These are phyloP conservation scores for Arabidopsis suecica DNA, from an alignment of 345 rosid genomes.

Conservation along the genomic window DNA sequence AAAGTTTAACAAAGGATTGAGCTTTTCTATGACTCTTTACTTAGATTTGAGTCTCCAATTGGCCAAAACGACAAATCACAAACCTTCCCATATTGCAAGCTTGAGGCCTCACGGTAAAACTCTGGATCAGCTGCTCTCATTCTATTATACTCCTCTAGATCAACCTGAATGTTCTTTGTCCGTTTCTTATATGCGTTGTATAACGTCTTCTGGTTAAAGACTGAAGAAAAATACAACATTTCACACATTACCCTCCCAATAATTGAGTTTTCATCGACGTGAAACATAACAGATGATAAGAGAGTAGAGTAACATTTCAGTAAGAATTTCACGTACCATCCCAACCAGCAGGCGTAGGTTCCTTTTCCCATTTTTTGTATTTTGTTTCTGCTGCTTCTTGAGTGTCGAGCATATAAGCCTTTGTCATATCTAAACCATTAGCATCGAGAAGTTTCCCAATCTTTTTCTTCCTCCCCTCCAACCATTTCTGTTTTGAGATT, in stretches of 20 bases:
- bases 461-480: conserved; percentile 84
- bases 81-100: conserved; percentile 95
- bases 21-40: conserved; percentile 6
- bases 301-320: not conserved
- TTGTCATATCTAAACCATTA: conserved; percentile 84
- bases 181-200: conserved; percentile 91
- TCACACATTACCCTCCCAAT: conserved; percentile 17
- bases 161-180: conserved; percentile 73
- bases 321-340: conserved; percentile 64
- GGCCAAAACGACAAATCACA: conserved; percentile 15
- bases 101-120: conserved; percentile 94
- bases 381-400: conserved; percentile 89
- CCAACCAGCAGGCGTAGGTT: conserved; percentile 95
- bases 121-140: conserved; percentile 99
- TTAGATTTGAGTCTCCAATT: not conserved
- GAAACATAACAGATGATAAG: conserved; percentile 1
- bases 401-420: conserved; percentile 88
- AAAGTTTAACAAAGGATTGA: conserved; percentile 18
- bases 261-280: not conserved
- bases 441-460: conserved; percentile 91
- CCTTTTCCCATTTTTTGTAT: conserved; percentile 97
- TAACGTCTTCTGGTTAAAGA: conserved; percentile 86
- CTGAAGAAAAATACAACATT: conserved; percentile 48
- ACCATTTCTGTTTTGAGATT: conserved; percentile 93
- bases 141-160: conserved; percentile 83